These are phyloP conservation scores for Tricholomella constricta DNA, from an alignment of 768 basidiomycete genomes.

Conservation along the genomic window DNA sequence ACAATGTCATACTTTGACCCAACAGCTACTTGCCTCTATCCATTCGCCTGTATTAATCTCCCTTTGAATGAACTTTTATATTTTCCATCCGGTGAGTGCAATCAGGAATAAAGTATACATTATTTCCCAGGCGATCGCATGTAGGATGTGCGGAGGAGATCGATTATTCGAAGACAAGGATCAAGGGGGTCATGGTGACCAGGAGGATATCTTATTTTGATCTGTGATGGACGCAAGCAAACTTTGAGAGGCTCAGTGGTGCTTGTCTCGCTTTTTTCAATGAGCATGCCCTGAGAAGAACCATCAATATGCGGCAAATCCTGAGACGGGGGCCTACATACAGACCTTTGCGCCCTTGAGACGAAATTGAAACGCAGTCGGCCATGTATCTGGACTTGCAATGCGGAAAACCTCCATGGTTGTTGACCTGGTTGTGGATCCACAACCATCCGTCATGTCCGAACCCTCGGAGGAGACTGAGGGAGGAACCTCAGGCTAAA, in stretches of 20 bases:
- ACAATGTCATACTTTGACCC: no score
- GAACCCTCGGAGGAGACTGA: slow-evolving; percentile 32
- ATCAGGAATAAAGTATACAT: no score
- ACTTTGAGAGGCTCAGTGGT: slow-evolving; percentile 23
- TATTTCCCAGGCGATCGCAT: slow-evolving; percentile 46
- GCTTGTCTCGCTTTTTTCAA: slow-evolving; percentile 12
- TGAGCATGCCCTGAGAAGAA: slow-evolving; percentile 35
- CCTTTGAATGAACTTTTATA: no score
- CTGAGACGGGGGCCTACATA: no score
- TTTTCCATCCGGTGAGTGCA: no score
- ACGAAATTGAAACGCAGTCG: slow-evolving; percentile 54
- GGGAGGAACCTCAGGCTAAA: no score
- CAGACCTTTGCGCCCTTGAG: slow-evolving; percentile 50
- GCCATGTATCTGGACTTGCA: slow-evolving; percentile 38
- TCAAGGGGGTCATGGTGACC: slow-evolving; percentile 28
- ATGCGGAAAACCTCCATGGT: slow-evolving; percentile 34
- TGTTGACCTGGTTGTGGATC: slow-evolving; percentile 42
- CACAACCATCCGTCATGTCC: slow-evolving; percentile 62
- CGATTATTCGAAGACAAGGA: slow-evolving; percentile 48
- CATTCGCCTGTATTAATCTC: no score
- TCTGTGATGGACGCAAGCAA: slow-evolving; percentile 43
- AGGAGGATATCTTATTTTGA: slow-evolving; percentile 45
- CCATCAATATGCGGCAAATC: background rate
- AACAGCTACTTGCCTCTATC: no score
- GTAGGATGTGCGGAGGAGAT: slow-evolving; percentile 53